Conservation (phyloP, 352 stramenopile species). For the Aphanomyces cochlioides region DNA sequence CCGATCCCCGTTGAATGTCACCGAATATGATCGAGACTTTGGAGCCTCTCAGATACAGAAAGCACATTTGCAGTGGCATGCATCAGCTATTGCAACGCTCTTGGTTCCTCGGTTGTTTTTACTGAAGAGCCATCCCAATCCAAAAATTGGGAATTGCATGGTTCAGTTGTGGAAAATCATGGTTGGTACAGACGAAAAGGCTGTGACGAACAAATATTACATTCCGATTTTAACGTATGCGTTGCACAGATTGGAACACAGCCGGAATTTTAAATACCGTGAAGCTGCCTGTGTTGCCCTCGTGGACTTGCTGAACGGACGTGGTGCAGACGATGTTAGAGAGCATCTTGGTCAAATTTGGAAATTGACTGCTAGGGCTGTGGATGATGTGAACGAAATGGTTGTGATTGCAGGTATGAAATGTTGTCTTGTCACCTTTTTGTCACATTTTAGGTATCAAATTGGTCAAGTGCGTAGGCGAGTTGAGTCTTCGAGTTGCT, state of each 20-base stretch:
- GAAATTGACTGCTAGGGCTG: conserved; percentile 58
- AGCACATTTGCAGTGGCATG: conserved; percentile 53
- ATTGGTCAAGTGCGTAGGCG: conserved; percentile 64
- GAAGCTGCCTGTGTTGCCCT: conserved; percentile 63
- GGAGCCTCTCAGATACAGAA: conserved; percentile 45
- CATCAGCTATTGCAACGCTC: conserved; percentile 48
- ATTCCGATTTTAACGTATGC: conserved; percentile 52
- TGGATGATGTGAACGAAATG: conserved; percentile 75
- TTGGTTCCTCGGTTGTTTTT: conserved; percentile 72
- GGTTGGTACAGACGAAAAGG: conserved; percentile 48
- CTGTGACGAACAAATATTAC: conserved; percentile 53
- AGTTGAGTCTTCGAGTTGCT: conserved; percentile 66
- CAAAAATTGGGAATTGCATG: conserved; percentile 63
- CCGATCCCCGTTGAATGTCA: conserved; percentile 47
- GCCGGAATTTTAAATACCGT: conserved; percentile 78
- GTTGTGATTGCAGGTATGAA: conserved; percentile 39
- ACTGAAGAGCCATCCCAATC: conserved; percentile 71
- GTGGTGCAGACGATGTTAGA: conserved; percentile 43
- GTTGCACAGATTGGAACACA: conserved; percentile 53
- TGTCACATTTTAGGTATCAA: conserved; percentile 46
- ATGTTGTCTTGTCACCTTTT: conserved; percentile 1
- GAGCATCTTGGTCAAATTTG: conserved; percentile 57
- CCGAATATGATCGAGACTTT: conserved; percentile 44
- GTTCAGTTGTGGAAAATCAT: conserved; percentile 62
- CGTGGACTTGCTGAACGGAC: conserved; percentile 61